Percentiles rank a stretch among this genome's conserved stretches.
Conservation (phyloP, 352 stramenopile genomes). For the Phytophthora foliorum region DNA sequence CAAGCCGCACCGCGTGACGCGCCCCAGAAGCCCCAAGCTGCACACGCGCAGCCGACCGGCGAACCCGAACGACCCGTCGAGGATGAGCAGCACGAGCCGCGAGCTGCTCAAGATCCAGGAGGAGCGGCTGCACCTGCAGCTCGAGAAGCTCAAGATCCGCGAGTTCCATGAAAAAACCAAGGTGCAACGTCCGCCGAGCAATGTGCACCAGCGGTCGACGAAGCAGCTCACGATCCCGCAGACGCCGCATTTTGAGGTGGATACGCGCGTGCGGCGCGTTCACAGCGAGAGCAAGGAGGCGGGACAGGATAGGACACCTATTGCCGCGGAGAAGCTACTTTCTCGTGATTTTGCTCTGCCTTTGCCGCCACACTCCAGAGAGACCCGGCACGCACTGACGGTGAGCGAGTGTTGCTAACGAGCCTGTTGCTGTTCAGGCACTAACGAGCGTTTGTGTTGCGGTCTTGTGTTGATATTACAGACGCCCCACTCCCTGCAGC, state of each 20-base stretch:
- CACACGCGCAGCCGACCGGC: conserved; percentile 44
- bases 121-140: conserved; percentile 68
- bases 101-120: conserved; percentile 85
- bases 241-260: conserved; percentile 71
- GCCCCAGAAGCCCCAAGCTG: conserved; percentile 62
- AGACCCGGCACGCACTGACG: conserved; percentile 34
- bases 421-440: not conserved
- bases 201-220: conserved; percentile 81
- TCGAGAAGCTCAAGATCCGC: conserved; percentile 80
- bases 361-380: conserved; percentile 36
- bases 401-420: conserved; percentile 17
- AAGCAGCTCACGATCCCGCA: conserved; percentile 86
- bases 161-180: conserved; percentile 84
- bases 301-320: conserved; percentile 33
- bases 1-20: conserved; percentile 61
- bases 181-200: conserved; percentile 65
- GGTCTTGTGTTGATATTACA: conserved; percentile 10
- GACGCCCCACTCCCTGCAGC: conserved; percentile 47
- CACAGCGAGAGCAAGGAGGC: conserved; percentile 32
- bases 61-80: conserved; percentile 54
- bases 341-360: conserved; percentile 46
- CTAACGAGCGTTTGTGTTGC: conserved; percentile 12
- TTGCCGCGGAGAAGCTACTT: conserved; percentile 50
- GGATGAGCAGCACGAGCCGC: conserved; percentile 82
- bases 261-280: conserved; percentile 58